Evolutionary conservation across 805 yeast genomes (phyloP).

Genomic region (Starmerella bacillaris): DNA sequence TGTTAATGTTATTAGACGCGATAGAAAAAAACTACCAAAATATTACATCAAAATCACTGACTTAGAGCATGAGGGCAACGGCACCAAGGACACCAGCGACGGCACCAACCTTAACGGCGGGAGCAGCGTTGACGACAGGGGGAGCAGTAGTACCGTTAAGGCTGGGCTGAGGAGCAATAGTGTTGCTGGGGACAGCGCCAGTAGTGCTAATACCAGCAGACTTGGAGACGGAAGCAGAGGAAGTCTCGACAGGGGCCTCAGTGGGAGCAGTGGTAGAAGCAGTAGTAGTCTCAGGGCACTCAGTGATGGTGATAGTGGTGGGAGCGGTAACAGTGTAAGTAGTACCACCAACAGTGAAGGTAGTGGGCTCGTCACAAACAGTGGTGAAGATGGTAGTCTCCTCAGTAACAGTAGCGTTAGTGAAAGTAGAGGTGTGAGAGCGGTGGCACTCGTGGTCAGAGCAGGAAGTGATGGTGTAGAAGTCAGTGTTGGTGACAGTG

Average conservation of each 20-base stretch:
- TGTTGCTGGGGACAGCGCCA: not conserved
- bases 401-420: slow-evolving; percentile 17
- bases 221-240: not conserved
- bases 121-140: slow-evolving; percentile 2
- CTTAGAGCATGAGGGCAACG: slow-evolving; percentile 4
- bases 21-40: not conserved
- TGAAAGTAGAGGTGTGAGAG: slow-evolving; percentile 51
- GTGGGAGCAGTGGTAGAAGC: not conserved
- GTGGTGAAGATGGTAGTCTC: slow-evolving; percentile 9
- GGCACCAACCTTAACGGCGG: slow-evolving; percentile 2
- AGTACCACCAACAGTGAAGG: slow-evolving; percentile 9
- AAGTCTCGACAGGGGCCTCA: slow-evolving; percentile 41
- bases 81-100: slow-evolving; percentile 4
- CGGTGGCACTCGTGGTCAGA: slow-evolving; percentile 52
- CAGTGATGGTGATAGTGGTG: slow-evolving; percentile 70
- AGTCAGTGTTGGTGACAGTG: slow-evolving; percentile 12
- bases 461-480: slow-evolving; percentile 28
- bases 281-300: slow-evolving; percentile 34
- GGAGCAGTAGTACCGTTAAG: slow-evolving; percentile 1
- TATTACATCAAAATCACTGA: not conserved
- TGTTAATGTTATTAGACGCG: too few species aligned
- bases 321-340: slow-evolving; percentile 35
- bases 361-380: slow-evolving; percentile 14
- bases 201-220: not conserved
- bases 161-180: not conserved